Evolutionary conservation across 2,329 filamentous ascomycete species (phyloP), one percentile per base, ranked within the genome.

Genomic region (Venturia asperata): DNA sequence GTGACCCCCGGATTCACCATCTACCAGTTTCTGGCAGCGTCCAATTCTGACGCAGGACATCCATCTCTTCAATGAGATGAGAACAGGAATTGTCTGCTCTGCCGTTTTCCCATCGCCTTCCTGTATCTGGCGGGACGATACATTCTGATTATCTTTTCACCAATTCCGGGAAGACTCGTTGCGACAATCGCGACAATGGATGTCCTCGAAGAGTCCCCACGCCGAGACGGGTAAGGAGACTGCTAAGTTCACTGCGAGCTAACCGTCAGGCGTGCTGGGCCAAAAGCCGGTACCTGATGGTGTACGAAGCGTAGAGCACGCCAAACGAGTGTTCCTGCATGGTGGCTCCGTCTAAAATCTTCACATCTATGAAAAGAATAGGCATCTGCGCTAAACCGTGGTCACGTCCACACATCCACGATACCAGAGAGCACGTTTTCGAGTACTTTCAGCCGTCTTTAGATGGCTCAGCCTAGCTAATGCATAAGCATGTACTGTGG

Each of bases 311-410:
- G 5, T 56, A 34, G 30, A 56, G n/a, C 27, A 27, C 30, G 52
- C 52, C 30, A 37, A 56, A 37, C n/a, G 52, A 19, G 52, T 37
- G 52, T 56, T 56, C 52, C 52, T 56, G 52, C 30, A 56, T 56
- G 27, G 30, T 56, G 5, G 13, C 27, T 56, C 17, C 13, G 13
- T 37, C 30, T 56, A 34, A 2, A 13, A 37, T 55, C 49, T 15
- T 55, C 15, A 27, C 3, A 24, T 56, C 27, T 37, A n/a, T 37
- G 13, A n/a, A 56, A 56, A 56, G 21, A 49, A 27, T 21, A 49
- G 4, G 9, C 21, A 49, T 27, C 6, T 15, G 15, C 52, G 11
- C 27, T 56, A 56, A 19, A 37, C 10, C 13, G 27, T 13, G 13
- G 27, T 6, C 13, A 27, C 17, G 30, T 56, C 52, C 30, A 56